A percentile compares a stretch with the other conserved stretches of the same genome.
These are phyloP conservation scores for Lolium multiflorum DNA, from an alignment of 176 grass and related monocot genomes.

Conservation along the genomic window DNA sequence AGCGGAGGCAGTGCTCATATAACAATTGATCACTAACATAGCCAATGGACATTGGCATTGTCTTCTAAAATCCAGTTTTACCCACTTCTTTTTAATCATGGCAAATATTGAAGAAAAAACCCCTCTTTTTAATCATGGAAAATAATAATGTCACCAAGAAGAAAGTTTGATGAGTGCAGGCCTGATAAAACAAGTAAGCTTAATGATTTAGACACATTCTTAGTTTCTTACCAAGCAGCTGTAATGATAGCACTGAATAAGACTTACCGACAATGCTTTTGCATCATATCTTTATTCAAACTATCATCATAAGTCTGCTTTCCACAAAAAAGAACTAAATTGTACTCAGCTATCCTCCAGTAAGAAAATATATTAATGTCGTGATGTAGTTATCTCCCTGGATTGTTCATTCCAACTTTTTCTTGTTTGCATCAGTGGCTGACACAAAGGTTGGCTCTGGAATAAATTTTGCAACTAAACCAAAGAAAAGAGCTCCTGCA, in stretches of 20 bases:
- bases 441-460: constrained; percentile 76
- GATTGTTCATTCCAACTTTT: constrained; percentile 43
- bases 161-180: neutral
- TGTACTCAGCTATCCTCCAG: constrained; percentile 38
- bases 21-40: no score
- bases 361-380: constrained; percentile 14
- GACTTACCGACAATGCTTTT: constrained; percentile 81
- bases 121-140: no score
- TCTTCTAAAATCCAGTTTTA: no score
- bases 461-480: constrained; percentile 81
- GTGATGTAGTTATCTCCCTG: constrained; percentile 21
- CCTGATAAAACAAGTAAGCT: neutral
- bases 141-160: neutral
- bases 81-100: no score
- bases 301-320: constrained; percentile 68
- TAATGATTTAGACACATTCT: no score
- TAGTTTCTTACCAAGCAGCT: constrained; percentile 80
- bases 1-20: no score
- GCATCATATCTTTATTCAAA: constrained; percentile 78
- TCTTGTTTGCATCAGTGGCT: constrained; percentile 51
- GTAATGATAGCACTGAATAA: constrained; percentile 95
- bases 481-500: no score
- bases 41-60: no score
- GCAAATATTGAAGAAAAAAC: no score
- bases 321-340: constrained; percentile 54